Evolutionary conservation across 2,329 filamentous ascomycete genomes (phyloP).

Genomic region (Fusarium sp.): DNA sequence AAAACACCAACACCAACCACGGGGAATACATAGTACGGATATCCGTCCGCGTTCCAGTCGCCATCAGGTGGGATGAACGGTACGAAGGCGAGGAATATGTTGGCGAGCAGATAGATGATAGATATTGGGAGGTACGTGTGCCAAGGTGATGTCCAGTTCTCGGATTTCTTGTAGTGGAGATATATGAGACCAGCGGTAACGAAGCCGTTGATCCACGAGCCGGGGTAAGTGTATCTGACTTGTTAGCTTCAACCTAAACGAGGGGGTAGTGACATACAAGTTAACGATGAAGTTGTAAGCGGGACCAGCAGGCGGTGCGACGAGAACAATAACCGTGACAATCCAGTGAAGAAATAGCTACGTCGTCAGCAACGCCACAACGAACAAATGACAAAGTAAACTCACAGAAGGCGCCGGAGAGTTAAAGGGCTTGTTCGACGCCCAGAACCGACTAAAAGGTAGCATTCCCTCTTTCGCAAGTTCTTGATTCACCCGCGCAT

Average conservation of each 20-base stretch:
- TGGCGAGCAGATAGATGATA: slow-evolving; percentile 63
- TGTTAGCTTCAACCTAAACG: slow-evolving; percentile 20
- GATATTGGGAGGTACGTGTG: slow-evolving; percentile 63
- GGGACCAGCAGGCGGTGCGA: slow-evolving; percentile 75
- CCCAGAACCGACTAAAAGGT: slow-evolving; percentile 76
- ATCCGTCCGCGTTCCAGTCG: slow-evolving; percentile 62
- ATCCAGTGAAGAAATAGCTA: slow-evolving; percentile 74
- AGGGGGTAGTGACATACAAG: slow-evolving; percentile 50
- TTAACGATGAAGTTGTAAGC: slow-evolving; percentile 77
- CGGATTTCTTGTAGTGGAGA: slow-evolving; percentile 62
- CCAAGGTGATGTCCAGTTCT: slow-evolving; percentile 68
- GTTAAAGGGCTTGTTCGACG: slow-evolving; percentile 76
- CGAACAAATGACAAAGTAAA: slow-evolving; percentile 37
- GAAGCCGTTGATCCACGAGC: slow-evolving; percentile 67
- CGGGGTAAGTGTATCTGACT: slow-evolving; percentile 62
- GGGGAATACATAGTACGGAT: slow-evolving; percentile 69
- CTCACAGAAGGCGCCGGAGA: slow-evolving; percentile 69
- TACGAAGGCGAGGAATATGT: slow-evolving; percentile 65
- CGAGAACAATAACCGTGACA: slow-evolving; percentile 73
- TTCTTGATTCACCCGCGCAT: slow-evolving; percentile 72
- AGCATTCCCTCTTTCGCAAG: slow-evolving; percentile 78
- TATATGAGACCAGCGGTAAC: slow-evolving; percentile 66
- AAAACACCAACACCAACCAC: slow-evolving; percentile 67
- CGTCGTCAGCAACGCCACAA: slow-evolving; percentile 12
- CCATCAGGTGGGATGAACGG: slow-evolving; percentile 68